Percentiles rank a stretch among this genome's conserved stretches.
Conservation (phyloP, 2,329 filamentous ascomycete genomes). For the Hymenoscyphus infarciens region DNA sequence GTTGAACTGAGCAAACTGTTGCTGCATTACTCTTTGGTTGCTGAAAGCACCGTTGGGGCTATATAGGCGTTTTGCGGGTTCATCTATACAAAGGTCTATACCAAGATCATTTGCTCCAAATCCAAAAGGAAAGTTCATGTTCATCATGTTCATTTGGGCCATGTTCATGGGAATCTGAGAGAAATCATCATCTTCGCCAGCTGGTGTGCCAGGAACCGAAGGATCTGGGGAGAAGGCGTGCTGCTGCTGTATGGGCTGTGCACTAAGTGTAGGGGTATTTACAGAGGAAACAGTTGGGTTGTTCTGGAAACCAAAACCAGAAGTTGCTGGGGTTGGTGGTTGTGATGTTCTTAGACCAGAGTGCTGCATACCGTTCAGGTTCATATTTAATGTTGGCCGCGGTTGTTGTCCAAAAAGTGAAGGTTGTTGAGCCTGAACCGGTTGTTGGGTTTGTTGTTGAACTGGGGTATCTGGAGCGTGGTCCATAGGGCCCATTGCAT, state of each 20-base stretch:
- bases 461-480: constrained; percentile 49
- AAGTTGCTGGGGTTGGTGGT: constrained; percentile 77
- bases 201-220: constrained; percentile 65
- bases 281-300: constrained; percentile 97
- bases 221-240: constrained; percentile 50
- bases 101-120: constrained; percentile 45
- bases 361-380: constrained; percentile 64
- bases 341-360: constrained; percentile 82
- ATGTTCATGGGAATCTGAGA: constrained; percentile 59
- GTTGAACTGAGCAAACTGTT: constrained; percentile 68
- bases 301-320: constrained; percentile 76
- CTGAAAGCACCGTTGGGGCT: constrained; percentile 74
- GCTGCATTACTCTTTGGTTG: constrained; percentile 61
- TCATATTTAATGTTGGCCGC: constrained; percentile 73
- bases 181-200: constrained; percentile 73
- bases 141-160: constrained; percentile 53
- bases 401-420: constrained; percentile 60
- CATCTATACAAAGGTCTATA: constrained; percentile 72
- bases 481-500: constrained; percentile 65
- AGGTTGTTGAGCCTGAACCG: constrained; percentile 67
- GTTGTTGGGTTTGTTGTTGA: constrained; percentile 44
- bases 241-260: constrained; percentile 60
- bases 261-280: constrained; percentile 87
- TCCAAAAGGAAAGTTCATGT: constrained; percentile 37
- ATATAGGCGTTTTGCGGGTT: constrained; percentile 90